phyloP scores from a whole-genome alignment of 495 filamentous ascomycete species.

The Diplogelasinospora grovesii region DNA sequence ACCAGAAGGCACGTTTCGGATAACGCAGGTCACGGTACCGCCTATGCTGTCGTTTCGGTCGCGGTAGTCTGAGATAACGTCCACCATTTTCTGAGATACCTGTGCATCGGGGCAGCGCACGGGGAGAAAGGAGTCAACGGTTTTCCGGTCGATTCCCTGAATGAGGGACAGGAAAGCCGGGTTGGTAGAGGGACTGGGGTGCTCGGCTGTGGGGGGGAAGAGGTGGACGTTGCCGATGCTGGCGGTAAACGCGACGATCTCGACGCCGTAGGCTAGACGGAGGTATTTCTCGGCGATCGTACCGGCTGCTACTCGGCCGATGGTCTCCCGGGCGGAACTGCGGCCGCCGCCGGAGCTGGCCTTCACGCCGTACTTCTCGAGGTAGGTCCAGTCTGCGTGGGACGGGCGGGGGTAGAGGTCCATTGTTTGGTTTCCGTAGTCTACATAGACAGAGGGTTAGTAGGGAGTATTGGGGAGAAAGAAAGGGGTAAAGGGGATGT shows the following conservation, averaged over 20 bases:
- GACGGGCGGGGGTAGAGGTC: slow-evolving; percentile 84
- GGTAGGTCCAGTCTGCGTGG: slow-evolving; percentile 95
- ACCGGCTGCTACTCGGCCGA: slow-evolving; percentile 88
- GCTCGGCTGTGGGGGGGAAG: slow-evolving; percentile 70
- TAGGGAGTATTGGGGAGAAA: neutral
- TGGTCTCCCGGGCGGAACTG: slow-evolving; percentile 90
- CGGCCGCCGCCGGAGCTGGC: slow-evolving; percentile 88
- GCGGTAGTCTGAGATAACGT: slow-evolving; percentile 70
- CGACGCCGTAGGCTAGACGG: slow-evolving; percentile 67
- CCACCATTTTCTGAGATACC: slow-evolving; percentile 64
- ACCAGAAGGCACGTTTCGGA: slow-evolving; percentile 80
- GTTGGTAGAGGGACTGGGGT: slow-evolving; percentile 71
- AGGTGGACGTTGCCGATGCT: slow-evolving; percentile 79
- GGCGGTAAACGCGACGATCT: slow-evolving; percentile 87
- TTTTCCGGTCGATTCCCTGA: slow-evolving; percentile 63
- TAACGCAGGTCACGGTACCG: slow-evolving; percentile 92
- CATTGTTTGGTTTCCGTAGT: slow-evolving; percentile 90
- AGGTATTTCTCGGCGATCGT: slow-evolving; percentile 95
- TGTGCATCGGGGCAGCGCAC: slow-evolving; percentile 76
- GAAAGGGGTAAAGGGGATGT: neutral
- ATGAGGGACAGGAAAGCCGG: slow-evolving; percentile 75
- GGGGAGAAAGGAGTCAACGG: slow-evolving; percentile 76
- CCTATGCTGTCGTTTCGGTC: slow-evolving; percentile 88
- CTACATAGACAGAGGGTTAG: slow-evolving; percentile 35
- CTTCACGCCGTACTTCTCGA: slow-evolving; percentile 95